Base-by-base conservation (phyloP, 164 flowering plant genomes). In the Stephania yunnanensis region DNA sequence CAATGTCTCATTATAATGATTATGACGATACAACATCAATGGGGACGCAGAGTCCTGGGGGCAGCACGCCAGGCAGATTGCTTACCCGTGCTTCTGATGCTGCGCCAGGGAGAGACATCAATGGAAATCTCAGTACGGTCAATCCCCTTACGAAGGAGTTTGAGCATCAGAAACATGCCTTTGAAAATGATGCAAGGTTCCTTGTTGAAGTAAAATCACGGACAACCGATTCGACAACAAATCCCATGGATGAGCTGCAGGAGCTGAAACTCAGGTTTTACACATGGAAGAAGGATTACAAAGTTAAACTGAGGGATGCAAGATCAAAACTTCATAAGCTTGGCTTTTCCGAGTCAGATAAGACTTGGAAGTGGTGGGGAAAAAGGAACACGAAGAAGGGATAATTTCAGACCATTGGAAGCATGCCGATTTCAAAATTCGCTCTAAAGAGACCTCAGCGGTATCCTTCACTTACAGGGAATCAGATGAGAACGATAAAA, bases 231-330 rank as follows among this genome's bases (percentile, higher is more conserved):
- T 79, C 87, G 22, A 66, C 55, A 10, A 46, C 12, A 45, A 79
- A 86, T 75, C 84, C 93, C 55, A 85, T 74, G 4, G 92, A 84
- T 17, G 94, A 95, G 81, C 84, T 89, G 10, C 81, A 87, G 72
- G 89, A 82, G 71, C 83, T 95, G 73, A 93, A 91, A 73, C 69
- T 64, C 5, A 84, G 87, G 72, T 92, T 95, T 73, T 83, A 83
- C 74, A 31, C 83, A 17, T 95, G 99, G 99, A 93, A 91, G 86
- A 91, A 88, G 82, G 98, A 93, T 4, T 95, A 82, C 82, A 93
- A 87, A 80, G 77, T 67, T n/a, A 85, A 88, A 79, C 82, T 92
- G 74, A 77, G 86, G 45, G 92, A 91, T 71, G 74, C 92, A 10
- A 90, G 91, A 73, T 77, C 77, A 52, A 86, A 75, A 69, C 81